A percentile compares a stretch with the other conserved stretches of the same genome.
Evolutionary conservation across 495 filamentous ascomycete genomes (phyloP).

Genomic region (Penicillium dipodomyicola): DNA sequence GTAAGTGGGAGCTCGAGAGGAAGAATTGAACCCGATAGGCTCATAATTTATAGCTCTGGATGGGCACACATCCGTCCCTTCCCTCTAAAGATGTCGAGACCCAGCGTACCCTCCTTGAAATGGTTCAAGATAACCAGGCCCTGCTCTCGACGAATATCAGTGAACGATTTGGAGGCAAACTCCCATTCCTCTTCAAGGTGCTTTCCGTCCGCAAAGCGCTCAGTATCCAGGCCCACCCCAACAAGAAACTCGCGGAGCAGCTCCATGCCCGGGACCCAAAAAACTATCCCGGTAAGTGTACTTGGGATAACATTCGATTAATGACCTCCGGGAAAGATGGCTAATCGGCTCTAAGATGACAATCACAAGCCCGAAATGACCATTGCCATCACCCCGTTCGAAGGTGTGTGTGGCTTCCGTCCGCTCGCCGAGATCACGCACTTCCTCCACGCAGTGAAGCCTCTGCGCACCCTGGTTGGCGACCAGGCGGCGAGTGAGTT

Average conservation of each 20-base stretch:
- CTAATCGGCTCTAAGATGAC: slow-evolving; percentile 59
- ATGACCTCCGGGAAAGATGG: background rate
- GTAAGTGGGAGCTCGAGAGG: slow-evolving; percentile 40
- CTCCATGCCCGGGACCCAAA: slow-evolving; percentile 81
- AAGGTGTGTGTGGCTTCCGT: slow-evolving; percentile 93
- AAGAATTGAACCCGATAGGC: slow-evolving; percentile 18
- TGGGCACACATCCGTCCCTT: slow-evolving; percentile 96
- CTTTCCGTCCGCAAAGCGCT: slow-evolving; percentile 90
- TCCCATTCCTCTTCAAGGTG: slow-evolving; percentile 97
- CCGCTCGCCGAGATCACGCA: slow-evolving; percentile 82
- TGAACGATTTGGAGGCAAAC: slow-evolving; percentile 69
- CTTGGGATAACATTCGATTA: background rate
- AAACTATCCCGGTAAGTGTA: slow-evolving; percentile 75
- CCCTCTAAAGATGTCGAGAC: slow-evolving; percentile 87
- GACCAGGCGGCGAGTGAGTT: slow-evolving; percentile 64
- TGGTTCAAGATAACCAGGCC: slow-evolving; percentile 83
- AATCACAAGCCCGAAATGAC: slow-evolving; percentile 99
- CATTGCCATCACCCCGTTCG: slow-evolving; percentile 93
- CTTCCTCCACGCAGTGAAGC: slow-evolving; percentile 72
- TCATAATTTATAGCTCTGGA: slow-evolving; percentile 71
- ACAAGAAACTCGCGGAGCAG: slow-evolving; percentile 93
- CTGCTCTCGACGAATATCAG: slow-evolving; percentile 71
- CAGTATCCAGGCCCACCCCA: slow-evolving; percentile 95
- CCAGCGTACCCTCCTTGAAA: slow-evolving; percentile 80
- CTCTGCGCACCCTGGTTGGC: slow-evolving; percentile 75